Base-by-base conservation (phyloP, 2,329 filamentous ascomycete species). In the Colletotrichum noveboracense region DNA sequence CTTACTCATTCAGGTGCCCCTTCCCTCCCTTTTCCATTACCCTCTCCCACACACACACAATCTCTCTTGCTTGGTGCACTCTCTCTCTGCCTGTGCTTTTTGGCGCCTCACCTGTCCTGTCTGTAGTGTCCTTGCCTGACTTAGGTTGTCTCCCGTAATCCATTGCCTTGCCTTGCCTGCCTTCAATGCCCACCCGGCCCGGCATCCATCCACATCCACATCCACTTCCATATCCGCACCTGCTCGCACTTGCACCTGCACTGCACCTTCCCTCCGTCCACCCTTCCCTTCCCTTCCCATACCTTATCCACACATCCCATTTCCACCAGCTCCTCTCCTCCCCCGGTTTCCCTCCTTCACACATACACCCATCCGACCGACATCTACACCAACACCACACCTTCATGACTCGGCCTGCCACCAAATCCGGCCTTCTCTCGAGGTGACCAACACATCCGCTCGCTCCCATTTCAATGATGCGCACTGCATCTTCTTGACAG, bases 231-330 rank as follows among this genome's bases (percentile, higher is more conserved):
- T 58, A 48, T 38, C 60, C 60, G 71, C 67, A 65, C 58, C 34
- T 48, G 43, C 65, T 28, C 32, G 7, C 43, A 66, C 43, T 28
- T 38, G 32, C 66, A 61, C 67, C 52, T 61, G 67, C 68, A 70
- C 68, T 21, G 43, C 43, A 52, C 58, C 64, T 64, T 36, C 64
- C n/a, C 28, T 32, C 58, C 30, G n/a, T 34, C 58, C 28, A 32
- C 28, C 30, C 58, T 61, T 34, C 43, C 43, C 43, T 71, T 60
- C 71, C 62, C 56, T 66, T 43, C 34, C 66, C 58, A 36, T 24
- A 30, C 52, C 56, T 62, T 56, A 77, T 72, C 67, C 67, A 74
- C 75, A 76, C 28, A 36, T 72, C 75, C 73, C 66, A 76, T 74
- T 66, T 76, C 62, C 66, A 52, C 68, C 52, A 66, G 34, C 14